Evolutionary conservation across 305 asterid genomes (phyloP), one percentile per base, ranked within the genome.

Genomic region (Fraxinus platypoda): DNA sequence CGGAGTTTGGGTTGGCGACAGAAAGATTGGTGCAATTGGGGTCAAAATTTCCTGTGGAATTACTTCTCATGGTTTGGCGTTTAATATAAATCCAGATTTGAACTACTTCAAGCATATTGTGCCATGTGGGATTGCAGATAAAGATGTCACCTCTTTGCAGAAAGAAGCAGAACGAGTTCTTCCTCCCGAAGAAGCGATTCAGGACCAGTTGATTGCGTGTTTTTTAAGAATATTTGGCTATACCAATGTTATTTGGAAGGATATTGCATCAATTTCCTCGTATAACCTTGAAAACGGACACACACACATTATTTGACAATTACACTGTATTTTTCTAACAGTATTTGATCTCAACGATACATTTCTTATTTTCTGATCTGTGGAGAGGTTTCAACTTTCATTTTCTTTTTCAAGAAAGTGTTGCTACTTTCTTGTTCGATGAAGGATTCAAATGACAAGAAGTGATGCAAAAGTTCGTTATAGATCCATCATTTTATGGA

Each of bases 21-120:
- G 91, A 83, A 94, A 95, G 89, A 94, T 95, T 19, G 96, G 97
- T 9, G 97, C 98, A 0, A 92, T 93, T 31, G 96, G 99, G 30
- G 95, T 94, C 71, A 90, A 90, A 8, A 94, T 95, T 73, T 91
- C 94, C 68, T 90, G 93, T 35, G 94, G 97, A 34, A 88, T 94
- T 76, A 91, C 99, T 2, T 93, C 93, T 25, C 99, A 95, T 59
- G 97, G 98, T 6, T 73, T 92, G 85, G 96, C 98, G 0, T 95
- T 92, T 82, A 95, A 94, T 74, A 85, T 93, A 62, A 81, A 89
- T 82, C 98, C 98, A 28, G 97, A 95, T 89, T 84, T 95, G 88
- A 85, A 57, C 66, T 93, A 90, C 85, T 95, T 91, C 85, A 88
- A 93, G 86, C 91, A 95, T 83, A 95, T 95, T 19, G 94, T 94